Conservation (phyloP, 2,329 filamentous ascomycete genomes). For the Alternaria sp. region DNA sequence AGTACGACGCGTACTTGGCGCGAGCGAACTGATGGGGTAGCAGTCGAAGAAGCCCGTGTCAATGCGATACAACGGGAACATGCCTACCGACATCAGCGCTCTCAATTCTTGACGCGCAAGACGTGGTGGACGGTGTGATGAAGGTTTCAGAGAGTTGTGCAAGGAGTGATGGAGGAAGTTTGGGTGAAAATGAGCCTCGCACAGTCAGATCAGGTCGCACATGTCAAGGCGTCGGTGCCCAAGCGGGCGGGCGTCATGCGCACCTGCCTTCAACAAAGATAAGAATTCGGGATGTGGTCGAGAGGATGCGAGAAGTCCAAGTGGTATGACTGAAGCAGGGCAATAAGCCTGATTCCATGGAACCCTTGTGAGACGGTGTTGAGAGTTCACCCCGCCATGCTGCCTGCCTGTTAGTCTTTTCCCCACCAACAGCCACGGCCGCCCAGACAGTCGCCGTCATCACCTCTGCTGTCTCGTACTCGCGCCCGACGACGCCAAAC, state of each 20-base stretch:
- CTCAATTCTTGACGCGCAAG: background rate
- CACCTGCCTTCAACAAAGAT: slow-evolving; percentile 23
- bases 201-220: slow-evolving; percentile 25
- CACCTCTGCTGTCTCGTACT: slow-evolving; percentile 8
- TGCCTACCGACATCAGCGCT: background rate
- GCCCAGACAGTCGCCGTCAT: slow-evolving; percentile 17
- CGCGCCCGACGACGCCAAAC: slow-evolving; percentile 2
- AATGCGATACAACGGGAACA: background rate
- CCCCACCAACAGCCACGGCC: slow-evolving; percentile 14
- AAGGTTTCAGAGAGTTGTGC: slow-evolving; percentile 27
- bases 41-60: background rate
- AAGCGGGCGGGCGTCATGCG: slow-evolving; percentile 22
- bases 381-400: slow-evolving; percentile 9
- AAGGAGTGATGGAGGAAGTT: slow-evolving; percentile 10
- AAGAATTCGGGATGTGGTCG: background rate
- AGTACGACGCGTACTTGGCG: background rate
- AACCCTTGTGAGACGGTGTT: background rate
- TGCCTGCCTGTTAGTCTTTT: slow-evolving; percentile 11
- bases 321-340: background rate
- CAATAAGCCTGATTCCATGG: background rate
- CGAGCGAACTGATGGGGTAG: background rate
- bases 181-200: slow-evolving; percentile 12
- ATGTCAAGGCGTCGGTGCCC: slow-evolving; percentile 21
- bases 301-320: background rate
- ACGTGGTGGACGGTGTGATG: slow-evolving; percentile 3